Evolutionary conservation across 176 grass and related monocot species (phyloP), one percentile per base, ranked within the genome.

Genomic region (Stipa capillata): DNA sequence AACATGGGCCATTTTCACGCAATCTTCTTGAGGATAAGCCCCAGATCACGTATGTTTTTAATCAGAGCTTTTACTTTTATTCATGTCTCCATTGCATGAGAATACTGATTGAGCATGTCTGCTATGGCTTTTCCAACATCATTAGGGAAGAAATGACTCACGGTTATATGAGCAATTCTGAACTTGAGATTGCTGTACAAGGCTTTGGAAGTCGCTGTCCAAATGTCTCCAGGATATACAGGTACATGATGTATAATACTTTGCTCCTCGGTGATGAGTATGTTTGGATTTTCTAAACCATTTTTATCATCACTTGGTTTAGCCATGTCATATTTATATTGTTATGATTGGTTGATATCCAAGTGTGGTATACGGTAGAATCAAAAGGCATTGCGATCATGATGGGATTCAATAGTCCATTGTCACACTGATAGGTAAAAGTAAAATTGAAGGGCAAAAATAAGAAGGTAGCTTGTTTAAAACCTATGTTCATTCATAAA

Each of bases 171-270:
- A 90, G 79, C 70, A 92, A 90, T 52, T 51, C 44, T 62, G 87
- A 97, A 43, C 85, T 92, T 47, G 85, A 97, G 75, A 62, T 53
- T 68, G 81, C 87, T 73, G 32, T 92, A n/a, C 86, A 86, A 77
- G 59, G 76, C 59, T 86, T 92, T 85, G 72, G 70, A 75, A 74
- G 69, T 40, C 89, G 85, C 73, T 97, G 90, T 55, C 65, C 69
- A 61, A 92, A 92, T 79, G 84, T 97, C 51, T 92, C 93, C 60
- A 87, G 85, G 54, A 50, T 97, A 73, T 97, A 97, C 85, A 97
- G 93, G 93, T 92, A 88, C 49, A 73, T 83, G 76, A 73, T 60
- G 59, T 75, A 27, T 64, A 24, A 53, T 65, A 58, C 13, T 73
- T 76, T 62, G 39, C 54, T 61, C 21, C 32, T 85, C 1, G 32